phyloP scores from a whole-genome alignment of 805 yeast genomes.

The Ogataea pilisensis region DNA sequence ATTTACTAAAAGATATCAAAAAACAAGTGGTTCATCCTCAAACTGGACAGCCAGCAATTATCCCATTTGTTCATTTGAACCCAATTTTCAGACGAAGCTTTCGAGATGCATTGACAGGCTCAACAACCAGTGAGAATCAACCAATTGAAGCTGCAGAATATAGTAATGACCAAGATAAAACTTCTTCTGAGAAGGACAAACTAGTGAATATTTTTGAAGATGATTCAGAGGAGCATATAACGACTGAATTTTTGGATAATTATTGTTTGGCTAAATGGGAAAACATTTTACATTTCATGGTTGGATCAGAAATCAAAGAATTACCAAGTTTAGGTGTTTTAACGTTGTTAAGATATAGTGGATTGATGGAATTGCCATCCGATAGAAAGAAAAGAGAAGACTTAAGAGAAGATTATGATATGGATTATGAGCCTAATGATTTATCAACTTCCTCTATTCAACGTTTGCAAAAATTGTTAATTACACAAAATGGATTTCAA shows the following conservation, averaged over 20 bases:
- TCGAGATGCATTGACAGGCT: conserved; percentile 79
- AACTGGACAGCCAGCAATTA: conserved; percentile 29
- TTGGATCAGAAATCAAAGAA: conserved; percentile 73
- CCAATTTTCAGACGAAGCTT: conserved; percentile 72
- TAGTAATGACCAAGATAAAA: conserved; percentile 4
- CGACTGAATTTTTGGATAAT: conserved; percentile 61
- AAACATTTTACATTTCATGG: conserved; percentile 93
- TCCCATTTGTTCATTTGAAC: conserved; percentile 48
- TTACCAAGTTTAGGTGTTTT: conserved; percentile 82
- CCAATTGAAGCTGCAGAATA: conserved; percentile 8
- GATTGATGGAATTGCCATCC: conserved; percentile 71
- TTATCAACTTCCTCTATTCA: conserved; percentile 15
- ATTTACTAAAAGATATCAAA: conserved; percentile 59
- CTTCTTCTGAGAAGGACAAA: conserved; percentile 1
- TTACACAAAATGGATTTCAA: conserved; percentile 92
- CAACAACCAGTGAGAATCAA: conserved; percentile 31
- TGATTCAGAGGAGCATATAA: conserved; percentile 48
- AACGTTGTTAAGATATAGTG: conserved; percentile 69
- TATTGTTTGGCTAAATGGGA: conserved; percentile 94
- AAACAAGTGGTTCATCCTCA: conserved; percentile 32
- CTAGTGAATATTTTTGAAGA: conserved; percentile 61
- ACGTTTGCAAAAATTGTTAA: conserved; percentile 42
- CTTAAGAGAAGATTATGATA: conserved; percentile 17
- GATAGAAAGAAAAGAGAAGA: conserved; percentile 28
- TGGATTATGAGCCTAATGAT: conserved; percentile 17